These are phyloP conservation scores for Apiospora sp. DNA, from an alignment of 2,329 filamentous ascomycete species.

Conservation along the genomic window DNA sequence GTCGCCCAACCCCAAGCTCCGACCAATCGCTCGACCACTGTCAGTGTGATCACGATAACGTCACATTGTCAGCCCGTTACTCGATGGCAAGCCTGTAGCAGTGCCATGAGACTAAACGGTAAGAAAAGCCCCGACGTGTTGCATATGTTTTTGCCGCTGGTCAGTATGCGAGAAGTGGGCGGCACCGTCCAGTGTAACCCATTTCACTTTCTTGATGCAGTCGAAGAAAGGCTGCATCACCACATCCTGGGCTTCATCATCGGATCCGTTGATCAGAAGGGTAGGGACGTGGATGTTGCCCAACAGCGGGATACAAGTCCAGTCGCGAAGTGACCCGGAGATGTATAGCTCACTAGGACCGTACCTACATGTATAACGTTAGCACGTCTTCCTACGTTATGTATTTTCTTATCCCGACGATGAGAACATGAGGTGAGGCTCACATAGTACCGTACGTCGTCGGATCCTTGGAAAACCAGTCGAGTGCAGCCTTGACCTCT, in stretches of 20 bases:
- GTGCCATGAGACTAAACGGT: neutral
- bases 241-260: slow-evolving; percentile 47
- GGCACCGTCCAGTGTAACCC: slow-evolving; percentile 46
- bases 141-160: slow-evolving; percentile 40
- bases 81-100: neutral
- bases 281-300: slow-evolving; percentile 43
- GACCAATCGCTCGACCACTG: neutral
- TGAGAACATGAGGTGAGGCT: slow-evolving; percentile 27
- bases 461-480: slow-evolving; percentile 42
- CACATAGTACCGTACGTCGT: slow-evolving; percentile 46
- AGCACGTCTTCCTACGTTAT: neutral
- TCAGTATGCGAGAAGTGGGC: slow-evolving; percentile 46
- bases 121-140: slow-evolving; percentile 30
- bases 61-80: neutral
- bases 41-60: neutral
- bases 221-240: slow-evolving; percentile 46
- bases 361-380: slow-evolving; percentile 28
- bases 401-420: neutral
- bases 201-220: slow-evolving; percentile 45
- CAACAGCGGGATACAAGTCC: slow-evolving; percentile 30
- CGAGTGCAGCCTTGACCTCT: slow-evolving; percentile 40
- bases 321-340: slow-evolving; percentile 31
- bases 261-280: slow-evolving; percentile 45
- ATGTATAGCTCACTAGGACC: slow-evolving; percentile 33
- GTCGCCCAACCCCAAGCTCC: neutral